Conservation (phyloP, 352 stramenopile species). For the Globisporangium nunn region DNA sequence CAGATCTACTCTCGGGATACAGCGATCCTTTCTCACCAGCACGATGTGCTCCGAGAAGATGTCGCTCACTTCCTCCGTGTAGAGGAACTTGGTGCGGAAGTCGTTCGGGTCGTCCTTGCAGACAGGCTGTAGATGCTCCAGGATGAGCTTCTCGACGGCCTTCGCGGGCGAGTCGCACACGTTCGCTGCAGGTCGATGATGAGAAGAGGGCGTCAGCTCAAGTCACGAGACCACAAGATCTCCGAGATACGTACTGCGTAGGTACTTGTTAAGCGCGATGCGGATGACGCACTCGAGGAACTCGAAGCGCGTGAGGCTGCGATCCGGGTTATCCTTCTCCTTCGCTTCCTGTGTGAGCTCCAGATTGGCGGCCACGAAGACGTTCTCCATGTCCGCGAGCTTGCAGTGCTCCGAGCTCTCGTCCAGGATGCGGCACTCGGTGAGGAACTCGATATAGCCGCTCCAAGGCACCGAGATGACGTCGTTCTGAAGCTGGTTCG, state of each 20-base stretch:
- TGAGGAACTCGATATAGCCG: conserved; percentile 65
- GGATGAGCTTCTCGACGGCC: conserved; percentile 58
- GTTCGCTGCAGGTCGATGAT: conserved; percentile 27
- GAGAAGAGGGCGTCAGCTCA: neutral
- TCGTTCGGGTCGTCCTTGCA: conserved; percentile 58
- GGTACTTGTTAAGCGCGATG: conserved; percentile 80
- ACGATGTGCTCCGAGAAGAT: conserved; percentile 66
- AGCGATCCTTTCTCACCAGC: conserved; percentile 21
- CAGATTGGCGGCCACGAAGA: conserved; percentile 76
- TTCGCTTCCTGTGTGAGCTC: conserved; percentile 74
- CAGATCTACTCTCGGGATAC: neutral
- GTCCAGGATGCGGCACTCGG: conserved; percentile 54
- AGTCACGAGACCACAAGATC: neutral
- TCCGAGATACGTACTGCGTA: conserved; percentile 29
- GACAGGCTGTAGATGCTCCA: conserved; percentile 46
- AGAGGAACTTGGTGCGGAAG: conserved; percentile 59
- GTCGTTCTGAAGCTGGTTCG: conserved; percentile 59
- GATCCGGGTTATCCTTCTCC: conserved; percentile 73
- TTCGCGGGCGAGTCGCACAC: conserved; percentile 60
- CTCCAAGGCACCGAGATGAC: conserved; percentile 62
- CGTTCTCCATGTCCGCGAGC: conserved; percentile 61
- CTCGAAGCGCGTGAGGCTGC: conserved; percentile 70
- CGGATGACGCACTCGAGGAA: conserved; percentile 70
- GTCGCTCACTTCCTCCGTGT: conserved; percentile 73
- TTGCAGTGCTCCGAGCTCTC: conserved; percentile 63